Evolutionary conservation across 768 basidiomycete genomes (phyloP), one percentile per base, ranked within the genome.

Genomic region (Rossbeevera mucosa): DNA sequence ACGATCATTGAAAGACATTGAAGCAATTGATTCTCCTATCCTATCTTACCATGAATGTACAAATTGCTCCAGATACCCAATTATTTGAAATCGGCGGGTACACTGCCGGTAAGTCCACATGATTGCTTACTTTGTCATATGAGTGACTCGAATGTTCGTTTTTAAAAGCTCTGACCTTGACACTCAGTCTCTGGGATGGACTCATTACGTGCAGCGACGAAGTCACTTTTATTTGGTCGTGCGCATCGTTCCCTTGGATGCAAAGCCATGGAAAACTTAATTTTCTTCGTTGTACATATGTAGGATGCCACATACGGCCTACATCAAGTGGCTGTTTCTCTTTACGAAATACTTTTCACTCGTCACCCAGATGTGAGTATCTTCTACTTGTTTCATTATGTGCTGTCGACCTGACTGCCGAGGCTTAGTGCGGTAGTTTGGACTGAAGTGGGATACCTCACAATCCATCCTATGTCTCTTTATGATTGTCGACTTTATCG

Each of bases 291-390:
- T 30, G 6, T 25, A 0, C 25, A 20, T 22, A n/a, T n/a, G n/a
- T 26, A 66, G 65, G 12, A 59, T 61, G 52, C 40, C 66, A 7
- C 7, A 6, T 3, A 48, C 7, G 8, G 55, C 61, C 2, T 44
- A 48, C 24, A 26, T 61, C 38, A 67, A 68, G 43, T 67, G 64
- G 66, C 8, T 68, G n/a, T 67, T 60, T 43, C 21, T 68, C 16
- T 56, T 65, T 43, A 53, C 52, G 4, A 68, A 53, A 47, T 68
- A 62, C 18, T 48, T 55, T 28, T 54, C 48, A 5, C 11, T 68
- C 11, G n/a, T 11, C 3, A 1, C 51, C 3, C 66, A 64, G 29
- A 57, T 52, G 66, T 64, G 36, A 53, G 13, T 43, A 7, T 18
- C 13, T 1, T 18, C 13, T 1, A 7, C 44, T 25, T 14, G 16